phyloP scores from a whole-genome alignment of 2,329 filamentous ascomycete genomes.

The Aspergillus fumigatiaffinis region DNA sequence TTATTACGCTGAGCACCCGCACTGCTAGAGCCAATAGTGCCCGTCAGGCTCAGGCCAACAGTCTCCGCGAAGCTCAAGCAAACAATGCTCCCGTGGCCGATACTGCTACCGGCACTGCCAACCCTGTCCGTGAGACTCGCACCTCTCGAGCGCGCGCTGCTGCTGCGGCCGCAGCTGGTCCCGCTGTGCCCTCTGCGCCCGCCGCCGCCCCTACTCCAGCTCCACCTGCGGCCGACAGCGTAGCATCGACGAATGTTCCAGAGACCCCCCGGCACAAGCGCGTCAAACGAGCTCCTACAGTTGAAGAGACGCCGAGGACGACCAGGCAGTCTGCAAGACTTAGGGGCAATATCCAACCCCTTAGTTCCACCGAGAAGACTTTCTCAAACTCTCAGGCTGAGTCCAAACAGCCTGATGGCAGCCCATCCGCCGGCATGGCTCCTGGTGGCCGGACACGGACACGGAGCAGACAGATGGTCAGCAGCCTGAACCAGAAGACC shows the following conservation, averaged over 20 bases:
- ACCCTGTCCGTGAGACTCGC: slow-evolving; percentile 19
- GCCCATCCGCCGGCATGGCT: slow-evolving; percentile 11
- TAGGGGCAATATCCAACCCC: slow-evolving; percentile 17
- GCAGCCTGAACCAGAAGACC: slow-evolving; percentile 5
- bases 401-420: slow-evolving; percentile 13
- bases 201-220: background rate
- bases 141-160: slow-evolving; percentile 20
- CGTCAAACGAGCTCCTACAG: slow-evolving; percentile 25
- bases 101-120: slow-evolving; percentile 4
- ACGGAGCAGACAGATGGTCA: slow-evolving; percentile 9
- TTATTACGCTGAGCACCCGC: slow-evolving; percentile 20
- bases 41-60: background rate
- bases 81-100: slow-evolving; percentile 4
- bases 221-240: slow-evolving; percentile 10
- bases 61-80: slow-evolving; percentile 4
- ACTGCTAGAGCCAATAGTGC: slow-evolving; percentile 10
- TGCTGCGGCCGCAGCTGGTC: background rate
- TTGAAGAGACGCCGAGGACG: slow-evolving; percentile 30
- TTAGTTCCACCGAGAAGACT: slow-evolving; percentile 13
- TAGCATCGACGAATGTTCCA: slow-evolving; percentile 13
- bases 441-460: slow-evolving; percentile 14
- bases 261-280: slow-evolving; percentile 32
- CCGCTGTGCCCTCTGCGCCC: background rate
- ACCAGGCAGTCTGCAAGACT: slow-evolving; percentile 34
- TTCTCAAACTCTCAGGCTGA: slow-evolving; percentile 4